Evolutionary conservation across 306 rosid species (phyloP).

Genomic region (Glycine soja): DNA sequence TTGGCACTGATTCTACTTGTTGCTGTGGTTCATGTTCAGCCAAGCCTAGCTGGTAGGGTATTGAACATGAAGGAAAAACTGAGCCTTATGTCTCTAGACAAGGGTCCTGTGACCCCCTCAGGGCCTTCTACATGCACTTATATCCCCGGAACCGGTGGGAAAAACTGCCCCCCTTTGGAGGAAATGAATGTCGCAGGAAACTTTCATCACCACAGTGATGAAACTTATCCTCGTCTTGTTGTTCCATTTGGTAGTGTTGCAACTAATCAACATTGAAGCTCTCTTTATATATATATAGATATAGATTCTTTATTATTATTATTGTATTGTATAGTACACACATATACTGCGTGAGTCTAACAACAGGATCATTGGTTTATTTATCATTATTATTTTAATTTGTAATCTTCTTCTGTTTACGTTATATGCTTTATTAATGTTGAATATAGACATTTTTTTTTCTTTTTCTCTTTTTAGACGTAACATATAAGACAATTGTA

Average conservation of each 20-base stretch:
- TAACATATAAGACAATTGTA: neutral
- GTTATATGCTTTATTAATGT: too few species aligned
- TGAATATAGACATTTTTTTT: neutral
- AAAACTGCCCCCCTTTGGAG: constrained; percentile 61
- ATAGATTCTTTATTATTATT: too few species aligned
- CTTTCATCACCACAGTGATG: neutral
- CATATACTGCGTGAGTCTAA: neutral
- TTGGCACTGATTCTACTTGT: constrained; percentile 57
- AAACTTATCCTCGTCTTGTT: constrained; percentile 50
- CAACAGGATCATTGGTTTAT: constrained; percentile 26
- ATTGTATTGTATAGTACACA: neutral
- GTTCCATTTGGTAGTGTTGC: constrained; percentile 49
- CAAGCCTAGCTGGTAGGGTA: constrained; percentile 56
- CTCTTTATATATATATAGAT: too few species aligned
- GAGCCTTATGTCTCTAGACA: constrained; percentile 61
- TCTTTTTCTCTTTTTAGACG: neutral
- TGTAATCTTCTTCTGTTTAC: neutral
- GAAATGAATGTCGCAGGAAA: constrained; percentile 55
- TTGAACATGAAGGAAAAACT: constrained; percentile 41
- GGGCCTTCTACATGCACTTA: constrained; percentile 75
- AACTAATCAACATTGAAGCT: constrained; percentile 43
- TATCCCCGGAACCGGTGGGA: constrained; percentile 73
- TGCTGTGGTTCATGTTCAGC: constrained; percentile 51
- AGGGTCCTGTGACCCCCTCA: constrained; percentile 64
- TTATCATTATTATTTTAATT: neutral